Base-by-base conservation (phyloP, 441 rosid species). In the Arabidopsis hybrid region DNA sequence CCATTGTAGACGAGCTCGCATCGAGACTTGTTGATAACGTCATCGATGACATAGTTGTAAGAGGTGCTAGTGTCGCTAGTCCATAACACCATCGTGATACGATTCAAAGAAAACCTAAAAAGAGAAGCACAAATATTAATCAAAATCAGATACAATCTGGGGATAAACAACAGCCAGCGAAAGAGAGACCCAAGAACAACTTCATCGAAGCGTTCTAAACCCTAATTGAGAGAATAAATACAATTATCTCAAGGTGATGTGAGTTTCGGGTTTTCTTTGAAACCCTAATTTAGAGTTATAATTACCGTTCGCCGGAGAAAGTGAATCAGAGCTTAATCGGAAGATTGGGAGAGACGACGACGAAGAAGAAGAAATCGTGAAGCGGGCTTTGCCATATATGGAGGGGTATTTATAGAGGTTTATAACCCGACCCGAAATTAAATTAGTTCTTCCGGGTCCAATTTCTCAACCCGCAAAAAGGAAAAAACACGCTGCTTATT, bases 11-110 rank as follows among this genome's bases (percentile, higher is more conserved):
- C 71, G 42, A 64, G 65, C 0, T 56, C 51, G 65, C 1, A 4
- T 65, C 63, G 60, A 36, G 40, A 7, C 8, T 65, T 65, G 21
- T 12, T 65, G 59, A 73, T 73, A 14, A 73, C 77, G 29, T 65
- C 65, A 0, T 73, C 57, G 46, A 31, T 46, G 59, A 73, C 12
- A 8, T 13, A 18, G 34, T 8, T 47, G 34, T 45, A 21, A 2
- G 6, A 0, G 18, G 2, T 5, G 35, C 43, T 57, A 11, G 32
- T 26, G 5, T 43, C 2, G 39, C 64, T 72, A 3, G 47, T 45
- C 17, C 17, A 64, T 32, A 34, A 32, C 47, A 32, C 53, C 77
- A 64, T 64, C 35, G 17, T 13, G 40, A 32, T 32, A 7, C 17
- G 8, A 6, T 12, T 51, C n/a, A 26, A 52, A 45, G 16, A 3